Evolutionary conservation across 139 green algal species (phyloP), one percentile per base, ranked within the genome.

Genomic region (Axilococcus clingmanii): DNA sequence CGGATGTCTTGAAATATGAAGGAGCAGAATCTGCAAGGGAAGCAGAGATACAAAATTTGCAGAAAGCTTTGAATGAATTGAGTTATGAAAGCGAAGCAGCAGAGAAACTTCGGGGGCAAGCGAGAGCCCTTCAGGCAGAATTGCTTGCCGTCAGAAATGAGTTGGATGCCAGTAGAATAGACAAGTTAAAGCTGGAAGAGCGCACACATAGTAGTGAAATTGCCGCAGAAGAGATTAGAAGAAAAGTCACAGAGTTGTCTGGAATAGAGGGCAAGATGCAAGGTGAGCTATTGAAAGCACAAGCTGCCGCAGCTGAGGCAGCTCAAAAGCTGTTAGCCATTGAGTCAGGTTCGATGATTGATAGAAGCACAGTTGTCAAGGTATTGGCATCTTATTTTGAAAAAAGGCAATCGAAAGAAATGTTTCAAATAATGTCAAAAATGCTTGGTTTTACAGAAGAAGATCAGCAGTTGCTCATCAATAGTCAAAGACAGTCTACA

Each of bases 21-120:
- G 22, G 14, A 22, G n/a, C 43, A 15, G 49, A 14, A 24, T 19
- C 40, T 15, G 63, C 48, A 7, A 32, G 56, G 22, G 55, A 66
- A n/a, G 55, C 31, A 15, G 66, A 75, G 54, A 34, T 75, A 20
- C 27, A 46, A 19, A 75, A 75, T 59, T 53, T 75, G 48, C 63
- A 75, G 55, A 36, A 32, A 7, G 66, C 66, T 12, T 48, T 75
- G 33, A 63, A 48, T 53, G 50, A 63, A 48, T 5, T 55, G 30
- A 52, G 38, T 20, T 72, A 72, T 37, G 66, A 75, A 35, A 67
- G 52, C 32, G 66, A 75, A 7, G 56, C 63, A 16, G 63, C 60
- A 4, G 60, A 68, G 42, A 14, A 52, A 11, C 40, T 63, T 28
- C 49, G 60, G 8, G 46, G 15, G 5, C 59, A 61, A 40, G 27